Evolutionary conservation across 2,329 filamentous ascomycete species (phyloP).

Genomic region (Myriangium duriaei): DNA sequence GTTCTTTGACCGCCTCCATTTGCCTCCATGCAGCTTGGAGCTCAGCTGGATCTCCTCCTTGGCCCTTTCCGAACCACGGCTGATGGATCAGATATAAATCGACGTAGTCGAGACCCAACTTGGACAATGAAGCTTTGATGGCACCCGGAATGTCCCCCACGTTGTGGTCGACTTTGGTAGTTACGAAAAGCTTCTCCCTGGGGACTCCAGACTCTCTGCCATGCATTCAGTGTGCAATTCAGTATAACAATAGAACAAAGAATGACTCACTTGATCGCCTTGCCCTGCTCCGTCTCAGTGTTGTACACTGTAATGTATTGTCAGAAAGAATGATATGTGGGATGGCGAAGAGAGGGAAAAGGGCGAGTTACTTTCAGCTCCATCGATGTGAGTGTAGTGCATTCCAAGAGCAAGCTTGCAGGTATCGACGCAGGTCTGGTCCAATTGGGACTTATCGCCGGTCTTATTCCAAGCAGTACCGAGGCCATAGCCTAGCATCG

Average conservation of each 20-base stretch:
- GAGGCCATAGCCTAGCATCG: conserved; percentile 60
- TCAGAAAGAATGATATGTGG: too few relatives aligned
- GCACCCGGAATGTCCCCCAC: conserved; percentile 44
- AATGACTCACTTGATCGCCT: conserved; percentile 26
- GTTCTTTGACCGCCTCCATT: conserved; percentile 46
- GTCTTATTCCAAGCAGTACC: conserved; percentile 55
- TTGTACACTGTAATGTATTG: conserved; percentile 30
- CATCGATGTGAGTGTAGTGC: conserved; percentile 63
- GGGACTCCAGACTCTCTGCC: conserved; percentile 26
- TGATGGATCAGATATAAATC: conserved; percentile 52
- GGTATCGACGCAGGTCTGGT: conserved; percentile 44
- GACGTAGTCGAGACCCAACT: conserved; percentile 48
- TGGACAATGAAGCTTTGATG: conserved; percentile 44
- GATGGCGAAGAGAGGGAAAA: too few relatives aligned
- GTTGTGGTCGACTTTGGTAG: conserved; percentile 44
- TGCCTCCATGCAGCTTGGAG: conserved; percentile 46
- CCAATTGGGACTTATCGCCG: conserved; percentile 37
- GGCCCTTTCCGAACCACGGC: conserved; percentile 44
- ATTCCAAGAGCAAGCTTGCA: conserved; percentile 51
- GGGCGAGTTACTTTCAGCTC: conserved; percentile 62
- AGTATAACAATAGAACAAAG: not conserved
- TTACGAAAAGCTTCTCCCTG: conserved; percentile 37
- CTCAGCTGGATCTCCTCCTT: conserved; percentile 26
- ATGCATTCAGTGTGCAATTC: not conserved
- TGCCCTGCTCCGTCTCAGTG: conserved; percentile 38